Conservation (phyloP, 108 stramenopile genomes). For the Parietichytrium sp. region DNA sequence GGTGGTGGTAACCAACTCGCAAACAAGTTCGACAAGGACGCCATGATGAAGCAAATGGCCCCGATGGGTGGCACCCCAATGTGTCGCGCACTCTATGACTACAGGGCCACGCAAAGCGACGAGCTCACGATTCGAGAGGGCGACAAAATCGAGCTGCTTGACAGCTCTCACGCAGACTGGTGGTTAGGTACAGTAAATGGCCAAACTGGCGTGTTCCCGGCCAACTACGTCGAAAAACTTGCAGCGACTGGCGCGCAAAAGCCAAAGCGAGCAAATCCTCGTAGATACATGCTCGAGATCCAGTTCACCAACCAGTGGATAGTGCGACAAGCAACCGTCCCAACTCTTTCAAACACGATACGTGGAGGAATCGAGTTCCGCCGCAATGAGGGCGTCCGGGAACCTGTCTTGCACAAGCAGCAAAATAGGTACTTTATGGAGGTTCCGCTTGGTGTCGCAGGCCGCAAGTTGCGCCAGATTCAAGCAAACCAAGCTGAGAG, state of each 20-base stretch:
- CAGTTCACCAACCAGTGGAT: not conserved
- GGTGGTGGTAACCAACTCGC: not conserved
- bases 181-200: slow-evolving; percentile 3
- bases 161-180: slow-evolving; percentile 25
- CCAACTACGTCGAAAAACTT: not conserved
- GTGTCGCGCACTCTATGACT: not conserved
- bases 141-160: slow-evolving; percentile 12
- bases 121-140: not conserved
- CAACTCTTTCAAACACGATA: not conserved
- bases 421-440: no score
- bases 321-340: slow-evolving; percentile 7
- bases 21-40: not conserved
- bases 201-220: not conserved
- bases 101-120: not conserved
- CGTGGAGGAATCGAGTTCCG: slow-evolving; percentile 5
- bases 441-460: slow-evolving; percentile 28
- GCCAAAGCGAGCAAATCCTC: slow-evolving; percentile 27
- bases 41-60: not conserved
- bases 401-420: not conserved
- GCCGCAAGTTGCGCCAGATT: slow-evolving; percentile 30
- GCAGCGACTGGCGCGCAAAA: slow-evolving; percentile 5
- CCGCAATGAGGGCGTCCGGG: not conserved
- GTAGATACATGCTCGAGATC: slow-evolving; percentile 6
- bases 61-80: not conserved
- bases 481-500: slow-evolving; percentile 17